Evolutionary conservation across 306 rosid genomes (phyloP).

Genomic region (Neltuma alba): DNA sequence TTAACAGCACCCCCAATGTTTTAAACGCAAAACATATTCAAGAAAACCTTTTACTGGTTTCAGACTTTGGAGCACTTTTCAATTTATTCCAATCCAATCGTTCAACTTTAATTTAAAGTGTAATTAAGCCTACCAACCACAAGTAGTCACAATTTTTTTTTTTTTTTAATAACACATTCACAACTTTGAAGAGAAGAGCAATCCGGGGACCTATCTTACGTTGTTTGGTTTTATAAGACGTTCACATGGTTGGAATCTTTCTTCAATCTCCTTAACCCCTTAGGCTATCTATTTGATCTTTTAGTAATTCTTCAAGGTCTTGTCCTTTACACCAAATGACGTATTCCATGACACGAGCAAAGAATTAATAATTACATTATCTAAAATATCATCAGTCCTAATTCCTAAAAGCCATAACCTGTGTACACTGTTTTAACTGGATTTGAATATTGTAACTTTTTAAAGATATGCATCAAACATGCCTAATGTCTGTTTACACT

Average conservation of each 20-base stretch:
- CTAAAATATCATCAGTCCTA: neutral
- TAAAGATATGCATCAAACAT: no score
- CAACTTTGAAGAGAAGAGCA: neutral
- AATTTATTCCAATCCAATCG: neutral
- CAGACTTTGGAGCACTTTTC: neutral
- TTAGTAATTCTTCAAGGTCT: no score
- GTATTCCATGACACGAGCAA: constrained; percentile 8
- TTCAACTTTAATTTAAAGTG: neutral
- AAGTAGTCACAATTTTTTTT: neutral
- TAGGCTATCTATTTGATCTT: constrained; percentile 5
- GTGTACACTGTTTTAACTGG: neutral
- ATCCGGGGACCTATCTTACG: neutral
- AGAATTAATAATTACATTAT: neutral
- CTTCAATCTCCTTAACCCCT: neutral
- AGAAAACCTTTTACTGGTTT: neutral
- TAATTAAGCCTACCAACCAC: neutral
- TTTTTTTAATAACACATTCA: neutral
- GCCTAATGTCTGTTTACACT: no score
- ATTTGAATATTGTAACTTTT: neutral
- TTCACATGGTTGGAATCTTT: neutral
- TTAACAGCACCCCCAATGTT: neutral
- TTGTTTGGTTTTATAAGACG: neutral
- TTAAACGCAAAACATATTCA: neutral
- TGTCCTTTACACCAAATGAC: neutral
- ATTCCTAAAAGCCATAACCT: neutral